Base-by-base conservation (phyloP, 345 rosid species). In the Corchorus capsularis region DNA sequence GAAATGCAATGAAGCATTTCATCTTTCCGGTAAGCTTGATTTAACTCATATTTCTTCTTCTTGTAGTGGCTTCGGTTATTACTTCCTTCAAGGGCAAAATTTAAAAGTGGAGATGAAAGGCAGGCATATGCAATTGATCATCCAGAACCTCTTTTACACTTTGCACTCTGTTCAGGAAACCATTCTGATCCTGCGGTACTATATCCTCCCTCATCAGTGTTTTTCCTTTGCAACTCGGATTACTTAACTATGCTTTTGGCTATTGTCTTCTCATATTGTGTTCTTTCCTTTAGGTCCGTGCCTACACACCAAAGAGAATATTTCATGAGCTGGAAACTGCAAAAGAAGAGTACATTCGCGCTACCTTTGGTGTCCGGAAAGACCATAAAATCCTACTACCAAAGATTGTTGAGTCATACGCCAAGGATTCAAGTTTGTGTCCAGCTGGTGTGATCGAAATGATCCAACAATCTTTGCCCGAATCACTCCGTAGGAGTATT, bases 181-280 rank as follows among this genome's bases (percentile, higher is more conserved):
- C 98, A 93, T 87, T 95, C 97, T 4, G 98, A 95, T 86, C 99
- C 99, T n/a, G 90, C 94, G 85, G 99, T 95, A 93, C 75, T 79
- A 57, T 20, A 41, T 65, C 60, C 27, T 27, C 27, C 27, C 27
- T 27, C 27, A 53, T 49, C 27, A 46, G n/a, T 62, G 50, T 72
- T 11, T 63, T 60, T 67, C 37, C 15, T 43, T 59, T 27, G 27
- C 27, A 27, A 27, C 27, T 27, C 27, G 27, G 27, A 27, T 27
- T 27, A 27, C 27, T 27, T 27, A 27, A 27, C 27, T 27, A 27
- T 27, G 27, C 27, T 27, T 27, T 27, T 27, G 0, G 27, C 27
- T 27, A 27, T 27, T 27, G 1, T 27, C 27, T 43, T 27, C 6
- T 69, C 15, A 49, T 39, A 39, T 10, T 60, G 34, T 14, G 47